These are phyloP conservation scores for Rhynchosporium secalis DNA, from an alignment of 2,329 filamentous ascomycete genomes.

Conservation along the genomic window DNA sequence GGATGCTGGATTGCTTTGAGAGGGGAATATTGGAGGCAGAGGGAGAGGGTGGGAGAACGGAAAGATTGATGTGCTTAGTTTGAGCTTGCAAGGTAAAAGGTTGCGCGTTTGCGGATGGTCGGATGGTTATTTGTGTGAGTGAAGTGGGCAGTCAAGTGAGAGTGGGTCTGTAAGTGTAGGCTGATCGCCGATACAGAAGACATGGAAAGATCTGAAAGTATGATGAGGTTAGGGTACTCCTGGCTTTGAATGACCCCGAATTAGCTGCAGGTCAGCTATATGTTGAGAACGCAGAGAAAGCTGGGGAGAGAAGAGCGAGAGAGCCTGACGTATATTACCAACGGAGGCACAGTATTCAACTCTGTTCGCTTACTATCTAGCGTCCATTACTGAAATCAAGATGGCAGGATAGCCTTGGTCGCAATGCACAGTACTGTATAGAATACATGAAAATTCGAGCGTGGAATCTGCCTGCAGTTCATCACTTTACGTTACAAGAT, in stretches of 20 bases:
- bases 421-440: background rate
- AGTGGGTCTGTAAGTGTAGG: background rate
- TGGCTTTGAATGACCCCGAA: too few relatives aligned
- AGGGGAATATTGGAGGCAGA: background rate
- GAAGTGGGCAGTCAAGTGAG: background rate
- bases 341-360: background rate
- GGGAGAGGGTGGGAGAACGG: background rate
- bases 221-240: too few relatives aligned
- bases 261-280: too few relatives aligned
- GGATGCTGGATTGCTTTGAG: background rate
- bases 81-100: background rate
- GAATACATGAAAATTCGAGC: background rate
- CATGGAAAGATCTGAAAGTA: too few relatives aligned
- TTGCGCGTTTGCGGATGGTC: background rate
- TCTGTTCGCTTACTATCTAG: background rate
- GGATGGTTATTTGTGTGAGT: background rate
- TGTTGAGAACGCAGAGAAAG: too few relatives aligned
- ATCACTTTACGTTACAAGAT: background rate
- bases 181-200: background rate
- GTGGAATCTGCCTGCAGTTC: background rate
- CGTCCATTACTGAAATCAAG: background rate
- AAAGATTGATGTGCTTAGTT: constrained; percentile 1
- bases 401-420: background rate
- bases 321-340: constrained; percentile 4
- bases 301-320: background rate